Evolutionary conservation across 148 eudicot genomes (phyloP), one percentile per base, ranked within the genome.

Genomic region (Rhododendron kiyosumense): DNA sequence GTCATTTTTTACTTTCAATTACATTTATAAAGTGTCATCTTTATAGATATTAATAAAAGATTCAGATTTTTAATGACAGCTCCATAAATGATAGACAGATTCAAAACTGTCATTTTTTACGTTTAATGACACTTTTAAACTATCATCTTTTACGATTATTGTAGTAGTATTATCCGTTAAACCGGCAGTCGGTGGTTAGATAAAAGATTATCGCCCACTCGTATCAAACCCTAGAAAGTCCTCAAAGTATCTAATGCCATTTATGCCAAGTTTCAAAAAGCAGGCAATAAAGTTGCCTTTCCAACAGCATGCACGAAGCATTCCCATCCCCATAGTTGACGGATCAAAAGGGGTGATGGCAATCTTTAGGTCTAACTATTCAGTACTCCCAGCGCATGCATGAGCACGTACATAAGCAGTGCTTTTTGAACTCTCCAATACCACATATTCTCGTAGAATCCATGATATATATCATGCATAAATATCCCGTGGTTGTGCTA

Each of bases 231-330:
- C 41, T 30, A 13, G 20, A 71, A 28, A 69, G 75, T 13, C 20
- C 38, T 13, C 20, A 71, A 30, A 14, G 76, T 4, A 71, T 71
- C 76, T 30, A 71, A 71, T 71, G 76, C 76, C 41, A 32, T 71
- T 71, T 13, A 71, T 71, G 41, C 8, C 76, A 71, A 71, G 7
- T 71, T 32, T 71, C 17, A 71, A 71, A 71, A 71, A 14, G 76
- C 20, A 32, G 41, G 38, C 76, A 30, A 30, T 71, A 71, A 71
- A 71, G 76, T 38, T 71, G 41, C 36, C 41, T 71, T 71, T 71
- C 76, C 76, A 71, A 71, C 76, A 30, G 41, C 76, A 71, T 71
- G 76, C 76, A 71, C 28, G 76, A 71, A 71, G 76, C 76, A 71
- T 71, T 30, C 5, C 76, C 76, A 32, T 71, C 76, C 76, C 76